Percentiles rank a stretch among this genome's conserved stretches.
Conservation (phyloP, 228 moss, liverwort and hornwort genomes). For the Sphagnum magellanicum region DNA sequence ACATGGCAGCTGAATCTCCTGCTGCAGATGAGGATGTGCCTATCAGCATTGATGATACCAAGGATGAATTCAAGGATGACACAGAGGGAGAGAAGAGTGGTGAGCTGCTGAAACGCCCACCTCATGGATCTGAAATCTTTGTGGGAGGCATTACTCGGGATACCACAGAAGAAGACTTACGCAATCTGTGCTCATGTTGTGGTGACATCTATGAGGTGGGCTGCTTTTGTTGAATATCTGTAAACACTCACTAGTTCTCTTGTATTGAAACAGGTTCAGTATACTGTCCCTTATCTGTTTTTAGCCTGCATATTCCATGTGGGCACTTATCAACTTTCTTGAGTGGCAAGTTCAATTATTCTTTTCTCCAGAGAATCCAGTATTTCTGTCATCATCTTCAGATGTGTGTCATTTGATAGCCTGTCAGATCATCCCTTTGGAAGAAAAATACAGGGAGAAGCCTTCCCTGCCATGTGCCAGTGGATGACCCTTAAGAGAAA, state of each 20-base stretch:
- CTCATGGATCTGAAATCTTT: conserved; percentile 99
- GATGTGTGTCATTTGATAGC: no score
- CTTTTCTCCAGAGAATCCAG: no score
- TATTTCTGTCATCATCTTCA: no score
- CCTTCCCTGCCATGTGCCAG: no score
- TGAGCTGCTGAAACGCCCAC: conserved; percentile 87
- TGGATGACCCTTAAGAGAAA: no score
- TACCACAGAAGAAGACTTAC: conserved; percentile 93
- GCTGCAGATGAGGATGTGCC: conserved; percentile 47
- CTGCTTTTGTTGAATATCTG: not conserved
- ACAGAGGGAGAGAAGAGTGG: conserved; percentile 52
- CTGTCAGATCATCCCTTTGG: no score
- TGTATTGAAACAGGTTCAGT: not conserved
- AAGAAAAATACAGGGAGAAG: no score
- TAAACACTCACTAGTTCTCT: not conserved
- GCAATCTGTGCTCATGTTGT: conserved; percentile 80
- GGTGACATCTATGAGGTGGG: conserved; percentile 96
- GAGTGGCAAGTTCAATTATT: no score
- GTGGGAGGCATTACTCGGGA: conserved; percentile 99
- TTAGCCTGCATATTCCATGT: not conserved
- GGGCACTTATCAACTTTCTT: not conserved
- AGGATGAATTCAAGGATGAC: conserved; percentile 47
- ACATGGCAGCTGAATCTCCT: conserved; percentile 41
- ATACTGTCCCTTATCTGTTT: no score
- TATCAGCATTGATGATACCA: conserved; percentile 31